Conservation (phyloP, 148 eudicot species). For the Vaccinium corymbosum region DNA sequence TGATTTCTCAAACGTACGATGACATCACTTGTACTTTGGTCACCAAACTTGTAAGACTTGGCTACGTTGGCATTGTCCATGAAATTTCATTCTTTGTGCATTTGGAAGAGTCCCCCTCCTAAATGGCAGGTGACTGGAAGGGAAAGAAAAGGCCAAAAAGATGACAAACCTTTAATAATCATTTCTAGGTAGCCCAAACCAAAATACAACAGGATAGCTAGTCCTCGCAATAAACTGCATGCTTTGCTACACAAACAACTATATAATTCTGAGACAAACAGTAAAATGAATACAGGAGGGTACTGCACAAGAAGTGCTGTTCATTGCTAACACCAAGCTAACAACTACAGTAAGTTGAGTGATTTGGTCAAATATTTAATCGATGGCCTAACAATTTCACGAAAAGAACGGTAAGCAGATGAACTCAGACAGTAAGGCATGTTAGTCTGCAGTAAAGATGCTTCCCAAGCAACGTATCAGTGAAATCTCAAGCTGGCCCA, state of each 20-base stretch:
- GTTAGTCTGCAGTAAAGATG: neutral
- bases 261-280: neutral
- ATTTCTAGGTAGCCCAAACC: neutral
- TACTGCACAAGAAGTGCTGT: neutral
- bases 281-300: neutral
- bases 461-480: neutral
- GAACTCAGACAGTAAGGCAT: neutral
- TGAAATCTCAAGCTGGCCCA: neutral
- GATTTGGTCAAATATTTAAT: neutral
- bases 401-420: neutral
- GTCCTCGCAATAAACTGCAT: neutral
- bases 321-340: neutral
- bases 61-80: conserved; percentile 41
- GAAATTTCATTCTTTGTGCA: conserved; percentile 36
- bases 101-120: neutral
- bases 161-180: neutral
- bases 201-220: neutral
- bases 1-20: conserved; percentile 45
- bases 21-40: conserved; percentile 35
- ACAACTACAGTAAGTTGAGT: neutral
- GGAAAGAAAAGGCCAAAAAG: neutral
- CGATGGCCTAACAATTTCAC: neutral
- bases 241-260: neutral
- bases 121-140: conserved; percentile 12
- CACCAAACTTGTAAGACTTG: conserved; percentile 24